phyloP scores from a whole-genome alignment of 2,329 filamentous ascomycete species.

The Cadophora sp. region DNA sequence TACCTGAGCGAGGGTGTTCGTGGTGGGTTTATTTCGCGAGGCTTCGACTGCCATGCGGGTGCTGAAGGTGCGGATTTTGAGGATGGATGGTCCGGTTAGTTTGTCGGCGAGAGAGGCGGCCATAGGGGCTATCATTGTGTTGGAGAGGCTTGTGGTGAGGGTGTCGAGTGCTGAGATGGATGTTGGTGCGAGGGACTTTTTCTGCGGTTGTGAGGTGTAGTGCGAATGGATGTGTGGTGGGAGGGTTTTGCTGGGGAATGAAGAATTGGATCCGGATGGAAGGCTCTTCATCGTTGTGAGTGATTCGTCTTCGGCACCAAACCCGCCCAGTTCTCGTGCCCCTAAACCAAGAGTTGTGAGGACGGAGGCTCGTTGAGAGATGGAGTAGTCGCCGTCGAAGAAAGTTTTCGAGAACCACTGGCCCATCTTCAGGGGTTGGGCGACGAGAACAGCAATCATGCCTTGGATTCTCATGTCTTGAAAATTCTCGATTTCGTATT shows the following conservation, averaged over 20 bases:
- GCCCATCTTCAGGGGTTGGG: conserved; percentile 78
- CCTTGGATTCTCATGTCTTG: conserved; percentile 76
- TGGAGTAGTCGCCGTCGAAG: conserved; percentile 90
- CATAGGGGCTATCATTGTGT: conserved; percentile 79
- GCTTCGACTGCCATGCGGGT: conserved; percentile 74
- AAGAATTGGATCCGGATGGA: conserved; percentile 35
- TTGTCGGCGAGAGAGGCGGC: conserved; percentile 83
- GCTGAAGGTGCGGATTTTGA: conserved; percentile 91
- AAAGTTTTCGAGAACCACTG: conserved; percentile 85
- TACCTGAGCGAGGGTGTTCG: conserved; percentile 80
- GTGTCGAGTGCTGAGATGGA: conserved; percentile 59
- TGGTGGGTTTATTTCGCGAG: conserved; percentile 62
- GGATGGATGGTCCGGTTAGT: conserved; percentile 77
- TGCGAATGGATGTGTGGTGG: conserved; percentile 75
- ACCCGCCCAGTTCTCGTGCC: conserved; percentile 84
- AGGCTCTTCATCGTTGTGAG: conserved; percentile 45
- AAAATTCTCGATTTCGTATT: conserved; percentile 82
- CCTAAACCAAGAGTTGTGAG: conserved; percentile 83
- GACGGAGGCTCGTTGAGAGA: conserved; percentile 82
- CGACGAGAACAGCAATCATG: conserved; percentile 81
- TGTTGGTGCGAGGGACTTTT: conserved; percentile 22
- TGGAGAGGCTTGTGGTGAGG: conserved; percentile 72
- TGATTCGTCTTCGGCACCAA: conserved; percentile 54
- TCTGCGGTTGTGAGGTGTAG: conserved; percentile 58
- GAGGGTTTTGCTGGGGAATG: conserved; percentile 83